Base-by-base conservation (phyloP, 768 basidiomycete species). In the Lactifluus subvellereus region DNA sequence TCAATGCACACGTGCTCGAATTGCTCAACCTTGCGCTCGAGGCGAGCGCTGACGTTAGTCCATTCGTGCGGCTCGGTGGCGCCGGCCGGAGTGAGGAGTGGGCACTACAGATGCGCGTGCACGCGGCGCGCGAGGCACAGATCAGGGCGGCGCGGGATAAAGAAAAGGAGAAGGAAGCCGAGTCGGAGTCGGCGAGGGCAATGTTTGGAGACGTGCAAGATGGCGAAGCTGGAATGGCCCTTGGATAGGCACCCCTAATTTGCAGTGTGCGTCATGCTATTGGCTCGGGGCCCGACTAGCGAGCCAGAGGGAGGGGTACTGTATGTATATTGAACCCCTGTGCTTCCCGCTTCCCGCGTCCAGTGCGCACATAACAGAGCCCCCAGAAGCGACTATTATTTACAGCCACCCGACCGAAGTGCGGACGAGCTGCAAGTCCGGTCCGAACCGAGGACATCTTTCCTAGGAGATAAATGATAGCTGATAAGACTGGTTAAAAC, bases 11-110 rank as follows among this genome's bases (percentile, higher is more conserved):
- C 71, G 79, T 90, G 35, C 80, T 92, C 49, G 92, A 93, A 68
- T 76, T 94, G 59, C 80, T 94, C 45, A 90, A 91, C 67, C 80
- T 89, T 59, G 91, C 91, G 3, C 80, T 94, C 20, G 90, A 93
- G 43, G 48, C 57, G 22, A 57, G 54, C 9, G 65, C 62, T 2
- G 67, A 68, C 32, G 61, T 30, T 13, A 65, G 67, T 5, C 52
- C 61, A 18, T 33, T 67, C 45, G 54, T 49, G 27, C 51, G 32
- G 10, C 22, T 48, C 35, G 64, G 60, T 9, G 35, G 56, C 6
- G 32, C 43, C 8, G 48, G 53, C 54, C n/a, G 47, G 27, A 52
- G 59, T 2, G 64, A 54, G 48, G 67, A 67, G 27, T 68, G 65
- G 67, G 55, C 47, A 8, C 30, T 7, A 2, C 61, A 67, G 43